A percentile compares a stretch with the other conserved stretches of the same genome.
These are phyloP conservation scores for Balamuthia mandrillaris DNA, from an alignment of 208 protist genomes.

Conservation along the genomic window DNA sequence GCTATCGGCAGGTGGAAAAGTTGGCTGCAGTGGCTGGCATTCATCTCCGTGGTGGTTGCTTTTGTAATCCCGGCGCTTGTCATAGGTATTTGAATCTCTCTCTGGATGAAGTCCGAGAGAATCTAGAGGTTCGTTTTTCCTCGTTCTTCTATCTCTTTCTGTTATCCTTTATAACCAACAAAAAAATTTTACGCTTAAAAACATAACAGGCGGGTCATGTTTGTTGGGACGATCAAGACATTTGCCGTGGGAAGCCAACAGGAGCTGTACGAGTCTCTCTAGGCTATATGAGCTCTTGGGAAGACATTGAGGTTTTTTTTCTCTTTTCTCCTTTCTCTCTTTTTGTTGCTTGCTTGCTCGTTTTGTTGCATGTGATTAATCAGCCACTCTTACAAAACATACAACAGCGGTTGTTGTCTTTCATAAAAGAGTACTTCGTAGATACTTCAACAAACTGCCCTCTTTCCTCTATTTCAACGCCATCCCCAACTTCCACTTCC, in stretches of 20 bases:
- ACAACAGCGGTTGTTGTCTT: too few species aligned
- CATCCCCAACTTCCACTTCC: too few species aligned
- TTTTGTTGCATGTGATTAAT: too few species aligned
- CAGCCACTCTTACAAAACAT: too few species aligned
- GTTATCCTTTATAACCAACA: not conserved
- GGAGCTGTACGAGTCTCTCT: slow-evolving; percentile 68
- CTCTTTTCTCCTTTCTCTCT: not conserved
- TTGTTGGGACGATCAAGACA: slow-evolving; percentile 71
- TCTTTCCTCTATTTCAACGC: too few species aligned
- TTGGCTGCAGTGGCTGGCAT: slow-evolving; percentile 59
- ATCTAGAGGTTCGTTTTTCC: not conserved
- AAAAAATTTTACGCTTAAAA: not conserved
- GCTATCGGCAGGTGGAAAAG: slow-evolving; percentile 62
- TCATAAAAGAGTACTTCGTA: too few species aligned
- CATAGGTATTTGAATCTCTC: slow-evolving; percentile 61
- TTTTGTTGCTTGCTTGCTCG: too few species aligned
- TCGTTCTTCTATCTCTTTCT: not conserved
- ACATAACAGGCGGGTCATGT: slow-evolving; percentile 58
- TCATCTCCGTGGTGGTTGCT: slow-evolving; percentile 64
- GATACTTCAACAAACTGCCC: too few species aligned
- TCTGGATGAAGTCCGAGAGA: slow-evolving; percentile 39
- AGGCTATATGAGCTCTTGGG: slow-evolving; percentile 54
- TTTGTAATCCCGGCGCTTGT: slow-evolving; percentile 79
- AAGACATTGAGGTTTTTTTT: slow-evolving; percentile 52
- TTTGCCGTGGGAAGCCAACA: slow-evolving; percentile 69